phyloP scores from a whole-genome alignment of 257 asterid species.

The Scutellaria baicalensis region DNA sequence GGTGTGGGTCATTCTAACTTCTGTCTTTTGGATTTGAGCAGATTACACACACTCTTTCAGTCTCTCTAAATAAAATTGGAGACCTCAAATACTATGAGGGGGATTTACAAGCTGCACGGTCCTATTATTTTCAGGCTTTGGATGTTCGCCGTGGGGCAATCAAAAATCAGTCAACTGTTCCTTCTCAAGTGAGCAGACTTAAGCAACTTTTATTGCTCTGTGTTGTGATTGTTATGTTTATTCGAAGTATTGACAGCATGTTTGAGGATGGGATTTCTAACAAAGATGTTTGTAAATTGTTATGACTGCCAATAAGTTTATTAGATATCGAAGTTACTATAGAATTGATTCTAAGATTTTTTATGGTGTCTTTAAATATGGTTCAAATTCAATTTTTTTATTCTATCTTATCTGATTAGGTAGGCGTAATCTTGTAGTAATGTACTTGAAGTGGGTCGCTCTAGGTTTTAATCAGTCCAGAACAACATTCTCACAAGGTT shows the following conservation, averaged over 20 bases:
- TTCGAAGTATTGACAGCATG: not conserved
- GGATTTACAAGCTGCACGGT: constrained; percentile 73
- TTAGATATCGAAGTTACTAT: not conserved
- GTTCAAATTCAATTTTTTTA: not conserved
- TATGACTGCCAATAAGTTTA: not conserved
- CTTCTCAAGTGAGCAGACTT: constrained; percentile 64
- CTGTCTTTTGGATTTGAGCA: constrained; percentile 20
- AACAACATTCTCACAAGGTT: not conserved
- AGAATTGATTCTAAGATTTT: not conserved
- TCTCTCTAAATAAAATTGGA: constrained; percentile 90
- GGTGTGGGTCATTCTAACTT: constrained; percentile 1
- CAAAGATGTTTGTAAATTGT: not conserved
- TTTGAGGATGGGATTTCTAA: not conserved
- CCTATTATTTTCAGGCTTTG: constrained; percentile 75
- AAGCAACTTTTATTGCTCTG: constrained; percentile 4
- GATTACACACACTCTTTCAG: constrained; percentile 93
- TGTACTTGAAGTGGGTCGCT: not conserved
- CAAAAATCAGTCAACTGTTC: constrained; percentile 35
- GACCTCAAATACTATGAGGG: constrained; percentile 84
- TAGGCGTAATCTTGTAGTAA: not conserved
- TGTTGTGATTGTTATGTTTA: not conserved
- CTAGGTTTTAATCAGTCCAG: not conserved
- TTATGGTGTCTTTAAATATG: not conserved
- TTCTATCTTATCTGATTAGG: not conserved
- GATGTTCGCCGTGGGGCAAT: constrained; percentile 77